Evolutionary conservation across 1,284 basidiomycete genomes (phyloP).

Genomic region (Taiwanofungus camphoratus): DNA sequence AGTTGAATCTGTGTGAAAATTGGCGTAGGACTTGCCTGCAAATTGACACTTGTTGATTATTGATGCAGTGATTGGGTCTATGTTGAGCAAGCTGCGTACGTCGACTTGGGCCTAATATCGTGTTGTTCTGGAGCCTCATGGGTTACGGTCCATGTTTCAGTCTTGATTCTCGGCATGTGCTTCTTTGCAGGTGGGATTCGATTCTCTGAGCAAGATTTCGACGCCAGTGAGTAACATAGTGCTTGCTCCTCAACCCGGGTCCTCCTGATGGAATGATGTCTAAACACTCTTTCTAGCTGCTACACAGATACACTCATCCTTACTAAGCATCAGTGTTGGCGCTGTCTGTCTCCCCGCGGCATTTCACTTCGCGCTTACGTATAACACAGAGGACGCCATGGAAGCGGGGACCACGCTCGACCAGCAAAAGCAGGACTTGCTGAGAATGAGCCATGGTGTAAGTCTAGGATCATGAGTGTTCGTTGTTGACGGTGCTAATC

Average conservation of each 20-base stretch:
- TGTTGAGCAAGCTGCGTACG: slow-evolving; percentile 71
- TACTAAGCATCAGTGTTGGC: slow-evolving; percentile 75
- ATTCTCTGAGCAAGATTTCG: slow-evolving; percentile 76
- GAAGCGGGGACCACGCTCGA: slow-evolving; percentile 20
- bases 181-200: slow-evolving; percentile 76
- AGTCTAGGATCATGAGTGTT: slow-evolving; percentile 26
- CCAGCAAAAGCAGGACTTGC: slow-evolving; percentile 45
- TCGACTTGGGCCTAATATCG: slow-evolving; percentile 6
- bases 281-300: slow-evolving; percentile 44
- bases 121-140: not conserved
- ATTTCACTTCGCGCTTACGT: slow-evolving; percentile 60
- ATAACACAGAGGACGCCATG: slow-evolving; percentile 20
- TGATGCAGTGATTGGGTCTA: slow-evolving; percentile 66
- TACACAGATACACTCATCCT: slow-evolving; percentile 75
- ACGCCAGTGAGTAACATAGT: slow-evolving; percentile 48
- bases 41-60: not conserved
- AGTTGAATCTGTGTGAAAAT: slow-evolving; percentile 26
- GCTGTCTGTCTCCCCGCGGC: slow-evolving; percentile 78
- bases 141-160: slow-evolving; percentile 9
- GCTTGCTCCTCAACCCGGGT: not conserved
- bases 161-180: slow-evolving; percentile 65
- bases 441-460: slow-evolving; percentile 83
- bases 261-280: not conserved
- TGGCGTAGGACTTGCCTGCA: too few species aligned
- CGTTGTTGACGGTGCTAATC: not conserved